Percentiles rank a stretch among this genome's conserved stretches.
Conservation (phyloP, 1,284 basidiomycete species). For the Cystobasidiaceae sp. region DNA sequence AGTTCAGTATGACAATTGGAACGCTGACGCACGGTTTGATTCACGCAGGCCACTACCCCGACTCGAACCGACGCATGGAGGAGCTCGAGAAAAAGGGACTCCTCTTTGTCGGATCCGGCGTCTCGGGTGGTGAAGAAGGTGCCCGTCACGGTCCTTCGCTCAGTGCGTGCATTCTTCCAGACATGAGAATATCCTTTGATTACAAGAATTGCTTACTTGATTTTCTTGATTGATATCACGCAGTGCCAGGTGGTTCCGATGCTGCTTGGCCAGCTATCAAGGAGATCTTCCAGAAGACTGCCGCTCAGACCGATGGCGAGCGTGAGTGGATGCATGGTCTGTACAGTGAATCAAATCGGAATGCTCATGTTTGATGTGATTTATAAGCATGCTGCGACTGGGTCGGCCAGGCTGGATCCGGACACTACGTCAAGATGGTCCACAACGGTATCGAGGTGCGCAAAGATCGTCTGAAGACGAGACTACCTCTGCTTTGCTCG, state of each 20-base stretch:
- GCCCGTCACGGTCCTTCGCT: conserved; percentile 95
- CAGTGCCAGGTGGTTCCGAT: conserved; percentile 87
- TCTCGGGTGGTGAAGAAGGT: conserved; percentile 99
- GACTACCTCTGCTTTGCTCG: background rate
- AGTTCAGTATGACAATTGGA: conserved; percentile 47
- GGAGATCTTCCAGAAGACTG: conserved; percentile 96
- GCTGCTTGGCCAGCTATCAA: conserved; percentile 96
- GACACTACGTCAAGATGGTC: conserved; percentile 98
- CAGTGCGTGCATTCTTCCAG: conserved; percentile 48
- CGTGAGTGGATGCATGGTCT: conserved; percentile 1
- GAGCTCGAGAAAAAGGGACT: conserved; percentile 92
- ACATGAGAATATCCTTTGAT: background rate
- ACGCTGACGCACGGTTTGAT: background rate
- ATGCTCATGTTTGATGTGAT: conserved; percentile 49
- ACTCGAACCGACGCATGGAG: conserved; percentile 88
- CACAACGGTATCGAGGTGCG: conserved; percentile 71
- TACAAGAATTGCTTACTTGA: background rate
- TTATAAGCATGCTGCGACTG: conserved; percentile 88
- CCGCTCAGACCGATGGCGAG: conserved; percentile 82
- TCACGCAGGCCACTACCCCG: conserved; percentile 88
- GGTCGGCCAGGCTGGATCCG: conserved; percentile 92
- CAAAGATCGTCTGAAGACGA: background rate
- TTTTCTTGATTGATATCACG: background rate
- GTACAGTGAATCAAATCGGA: background rate
- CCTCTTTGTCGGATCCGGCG: conserved; percentile 96